Percentiles rank a stretch among this genome's conserved stretches.
Evolutionary conservation across 768 basidiomycete species (phyloP).

Genomic region (Tephrocybe sp.): DNA sequence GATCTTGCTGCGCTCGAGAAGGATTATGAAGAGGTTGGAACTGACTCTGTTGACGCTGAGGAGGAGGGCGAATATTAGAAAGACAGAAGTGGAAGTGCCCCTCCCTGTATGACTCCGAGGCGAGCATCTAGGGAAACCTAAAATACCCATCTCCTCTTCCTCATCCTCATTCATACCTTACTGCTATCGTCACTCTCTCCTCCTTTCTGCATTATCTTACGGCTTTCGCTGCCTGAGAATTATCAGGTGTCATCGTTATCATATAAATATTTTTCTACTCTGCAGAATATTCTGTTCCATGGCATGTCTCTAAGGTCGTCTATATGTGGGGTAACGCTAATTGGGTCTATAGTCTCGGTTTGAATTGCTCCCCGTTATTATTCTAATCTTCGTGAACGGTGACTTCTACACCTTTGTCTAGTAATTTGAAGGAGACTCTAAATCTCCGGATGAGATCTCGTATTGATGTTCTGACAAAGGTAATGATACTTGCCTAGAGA

Average conservation of each 20-base stretch:
- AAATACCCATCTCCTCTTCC: slow-evolving; percentile 20
- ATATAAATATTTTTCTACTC: slow-evolving; percentile 8
- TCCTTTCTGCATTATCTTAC: slow-evolving; percentile 17
- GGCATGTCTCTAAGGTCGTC: background rate
- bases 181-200: slow-evolving; percentile 8
- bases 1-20: slow-evolving; percentile 97
- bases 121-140: slow-evolving; percentile 13
- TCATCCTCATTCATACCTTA: slow-evolving; percentile 18
- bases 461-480: background rate
- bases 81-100: slow-evolving; percentile 7
- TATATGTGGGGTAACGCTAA: background rate
- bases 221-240: slow-evolving; percentile 11
- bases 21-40: slow-evolving; percentile 90
- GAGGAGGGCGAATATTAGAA: slow-evolving; percentile 62
- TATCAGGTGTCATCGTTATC: slow-evolving; percentile 11
- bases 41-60: slow-evolving; percentile 72
- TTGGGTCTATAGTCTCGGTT: background rate
- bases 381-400: slow-evolving; percentile 36
- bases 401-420: slow-evolving; percentile 45
- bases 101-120: slow-evolving; percentile 13
- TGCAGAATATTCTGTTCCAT: background rate
- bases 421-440: slow-evolving; percentile 33
- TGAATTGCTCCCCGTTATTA: background rate
- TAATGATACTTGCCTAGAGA: slow-evolving; percentile 55
- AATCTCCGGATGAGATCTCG: background rate